These are phyloP conservation scores for Geranomyces michiganensis DNA, from an alignment of 192 early-diverging fungal genomes.

Conservation along the genomic window DNA sequence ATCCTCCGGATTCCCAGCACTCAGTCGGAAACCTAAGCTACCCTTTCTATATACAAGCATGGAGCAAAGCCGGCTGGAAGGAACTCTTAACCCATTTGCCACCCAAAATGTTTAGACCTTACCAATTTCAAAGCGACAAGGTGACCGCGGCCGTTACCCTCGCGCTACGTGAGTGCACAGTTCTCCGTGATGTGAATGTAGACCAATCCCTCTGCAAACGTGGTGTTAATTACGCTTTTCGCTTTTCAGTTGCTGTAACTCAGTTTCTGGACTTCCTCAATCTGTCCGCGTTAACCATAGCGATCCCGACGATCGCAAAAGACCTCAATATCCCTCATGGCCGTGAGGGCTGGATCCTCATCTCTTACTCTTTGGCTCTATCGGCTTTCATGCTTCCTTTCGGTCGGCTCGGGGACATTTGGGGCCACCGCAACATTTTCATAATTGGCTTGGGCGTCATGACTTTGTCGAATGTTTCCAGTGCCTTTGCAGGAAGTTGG, in stretches of 20 bases:
- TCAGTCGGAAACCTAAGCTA: too few species aligned
- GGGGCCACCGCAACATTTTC: slow-evolving; percentile 11
- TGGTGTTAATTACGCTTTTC: not conserved
- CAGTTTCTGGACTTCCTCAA: slow-evolving; percentile 15
- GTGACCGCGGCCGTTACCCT: too few species aligned
- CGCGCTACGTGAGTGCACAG: too few species aligned
- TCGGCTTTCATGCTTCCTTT: slow-evolving; percentile 12
- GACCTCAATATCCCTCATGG: not conserved
- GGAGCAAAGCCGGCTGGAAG: not conserved
- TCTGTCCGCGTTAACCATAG: not conserved
- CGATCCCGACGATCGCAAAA: slow-evolving; percentile 9
- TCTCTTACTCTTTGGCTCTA: slow-evolving; percentile 14
- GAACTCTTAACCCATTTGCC: not conserved
- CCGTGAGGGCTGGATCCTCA: slow-evolving; percentile 10
- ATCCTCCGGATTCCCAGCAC: too few species aligned
- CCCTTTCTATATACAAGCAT: too few species aligned
- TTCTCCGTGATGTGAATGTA: too few species aligned
- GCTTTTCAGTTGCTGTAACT: slow-evolving; percentile 7
- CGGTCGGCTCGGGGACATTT: not conserved
- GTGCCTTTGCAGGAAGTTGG: too few species aligned
- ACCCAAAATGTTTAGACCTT: not conserved
- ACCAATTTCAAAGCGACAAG: too few species aligned
- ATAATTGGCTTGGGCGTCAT: slow-evolving; percentile 5
- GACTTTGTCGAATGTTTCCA: not conserved
- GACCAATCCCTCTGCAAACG: too few species aligned